Percentiles rank a stretch among this genome's conserved stretches.
These are phyloP conservation scores for Daphne laureola DNA, from an alignment of 441 rosid species.

Conservation along the genomic window DNA sequence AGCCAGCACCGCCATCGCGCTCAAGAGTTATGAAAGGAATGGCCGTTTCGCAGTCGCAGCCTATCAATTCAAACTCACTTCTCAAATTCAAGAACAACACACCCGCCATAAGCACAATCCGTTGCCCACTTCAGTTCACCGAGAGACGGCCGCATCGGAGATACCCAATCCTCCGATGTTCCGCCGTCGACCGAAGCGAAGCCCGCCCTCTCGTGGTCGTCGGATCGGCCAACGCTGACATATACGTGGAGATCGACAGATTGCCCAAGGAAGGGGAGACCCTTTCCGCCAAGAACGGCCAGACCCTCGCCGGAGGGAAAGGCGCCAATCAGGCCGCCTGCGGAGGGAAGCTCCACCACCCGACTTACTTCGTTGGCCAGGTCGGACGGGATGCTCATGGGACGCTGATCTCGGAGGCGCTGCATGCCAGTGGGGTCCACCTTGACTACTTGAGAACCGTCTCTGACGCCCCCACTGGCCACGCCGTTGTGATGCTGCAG, in stretches of 20 bases:
- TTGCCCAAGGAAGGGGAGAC: constrained; percentile 75
- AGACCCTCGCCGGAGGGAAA: constrained; percentile 84
- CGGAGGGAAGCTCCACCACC: constrained; percentile 57
- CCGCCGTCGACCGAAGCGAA: constrained; percentile 15
- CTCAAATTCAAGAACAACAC: constrained; percentile 17
- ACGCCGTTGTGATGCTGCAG: constrained; percentile 92
- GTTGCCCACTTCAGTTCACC: constrained; percentile 17
- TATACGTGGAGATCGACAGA: constrained; percentile 76
- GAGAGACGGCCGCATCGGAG: constrained; percentile 13
- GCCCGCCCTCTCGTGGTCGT: constrained; percentile 68
- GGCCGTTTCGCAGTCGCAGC: constrained; percentile 34
- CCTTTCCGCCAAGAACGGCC: constrained; percentile 61
- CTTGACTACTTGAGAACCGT: constrained; percentile 40
- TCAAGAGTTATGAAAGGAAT: too few relatives aligned
- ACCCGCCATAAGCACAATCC: constrained; percentile 11
- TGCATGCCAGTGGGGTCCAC: constrained; percentile 51
- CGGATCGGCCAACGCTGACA: constrained; percentile 85
- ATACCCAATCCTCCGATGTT: constrained; percentile 26
- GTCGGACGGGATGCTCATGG: constrained; percentile 82
- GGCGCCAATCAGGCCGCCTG: constrained; percentile 96
- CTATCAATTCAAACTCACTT: constrained; percentile 19
- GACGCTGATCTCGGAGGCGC: constrained; percentile 49
- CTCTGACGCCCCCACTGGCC: constrained; percentile 66
- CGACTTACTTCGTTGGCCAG: constrained; percentile 78
- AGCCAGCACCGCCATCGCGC: too few relatives aligned